Evolutionary conservation across 1,284 basidiomycete species (phyloP), one percentile per base, ranked within the genome.

Genomic region (Puccinia polysora): DNA sequence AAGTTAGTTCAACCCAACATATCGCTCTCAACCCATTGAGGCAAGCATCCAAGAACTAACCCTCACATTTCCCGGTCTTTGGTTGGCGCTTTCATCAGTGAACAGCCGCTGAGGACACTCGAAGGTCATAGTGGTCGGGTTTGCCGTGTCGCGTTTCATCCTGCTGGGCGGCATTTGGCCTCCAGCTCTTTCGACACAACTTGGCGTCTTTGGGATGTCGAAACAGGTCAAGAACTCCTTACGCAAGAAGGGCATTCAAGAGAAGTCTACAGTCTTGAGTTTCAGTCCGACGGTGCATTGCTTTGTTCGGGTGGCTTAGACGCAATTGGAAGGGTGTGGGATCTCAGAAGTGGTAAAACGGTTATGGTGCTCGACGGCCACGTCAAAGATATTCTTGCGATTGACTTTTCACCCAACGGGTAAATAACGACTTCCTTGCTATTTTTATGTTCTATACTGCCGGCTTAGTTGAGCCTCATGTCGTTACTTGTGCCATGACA

Each of bases 321-420:
- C 78, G 93, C 93, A 0, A 92, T 98, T 76, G 96, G 92, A 0
- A 87, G 96, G 30, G 89, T 97, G 0, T 99, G 96, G 96, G 96
- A 99, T 80, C 78, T 94, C 32, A 85, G 96, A 56, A 96, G 94
- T 5, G 96, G 96, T 0, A 84, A 91, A 77, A 96, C 95, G 0
- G 92, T 93, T 0, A 97, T 98, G 94, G 91, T 98, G 1, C 85
- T 99, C 20, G 95, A 97, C 76, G 96, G 96, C 0, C 96, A 99
- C 76, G 90, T 94, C 2, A 88, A 95, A 80, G 89, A 92, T 74
- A 94, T 99, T 74, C 89, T 93, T 73, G 83, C 89, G 1, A 89
- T 97, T 77, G 88, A 88, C 73, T 98, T 97, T 80, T 92, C 92
- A 23, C 93, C 95, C 6, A 98, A 96, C 77, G 93, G 95, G 87